Conservation (phyloP, 768 basidiomycete species). For the Ramaria rubella region DNA sequence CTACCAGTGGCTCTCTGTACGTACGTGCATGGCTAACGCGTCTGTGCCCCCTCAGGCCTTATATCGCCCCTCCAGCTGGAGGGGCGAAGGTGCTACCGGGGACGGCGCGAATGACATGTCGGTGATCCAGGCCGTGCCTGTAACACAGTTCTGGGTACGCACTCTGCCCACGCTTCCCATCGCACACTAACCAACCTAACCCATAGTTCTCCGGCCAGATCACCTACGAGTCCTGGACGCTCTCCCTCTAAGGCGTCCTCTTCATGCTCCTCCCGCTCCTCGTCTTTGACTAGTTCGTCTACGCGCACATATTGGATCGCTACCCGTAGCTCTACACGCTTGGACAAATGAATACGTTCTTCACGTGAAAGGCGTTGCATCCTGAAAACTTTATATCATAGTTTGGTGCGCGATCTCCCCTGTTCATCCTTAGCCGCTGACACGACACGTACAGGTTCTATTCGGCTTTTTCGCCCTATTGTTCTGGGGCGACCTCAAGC, state of each 20-base stretch:
- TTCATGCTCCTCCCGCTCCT: constrained; percentile 95
- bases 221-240: constrained; percentile 97
- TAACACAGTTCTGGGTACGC: constrained; percentile 96
- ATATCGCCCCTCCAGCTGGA: constrained; percentile 96
- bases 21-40: not conserved
- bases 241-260: constrained; percentile 92
- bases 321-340: constrained; percentile 95
- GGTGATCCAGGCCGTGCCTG: constrained; percentile 98
- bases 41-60: constrained; percentile 53
- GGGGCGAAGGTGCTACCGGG: constrained; percentile 98
- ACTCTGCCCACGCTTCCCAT: not conserved
- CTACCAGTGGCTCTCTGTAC: not conserved
- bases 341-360: constrained; percentile 92
- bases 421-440: constrained; percentile 5
- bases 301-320: constrained; percentile 89
- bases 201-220: constrained; percentile 95
- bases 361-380: constrained; percentile 88
- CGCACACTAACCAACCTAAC: constrained; percentile 6
- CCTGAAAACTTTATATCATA: constrained; percentile 83
- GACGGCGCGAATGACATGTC: constrained; percentile 98
- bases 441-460: constrained; percentile 48
- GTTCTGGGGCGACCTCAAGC: constrained; percentile 90
- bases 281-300: constrained; percentile 98
- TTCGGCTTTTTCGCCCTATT: constrained; percentile 84
- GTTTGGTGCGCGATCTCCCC: constrained; percentile 48